These are phyloP conservation scores for Pseudozyma flocculosa DNA, from an alignment of 1,284 basidiomycete species.

Conservation along the genomic window DNA sequence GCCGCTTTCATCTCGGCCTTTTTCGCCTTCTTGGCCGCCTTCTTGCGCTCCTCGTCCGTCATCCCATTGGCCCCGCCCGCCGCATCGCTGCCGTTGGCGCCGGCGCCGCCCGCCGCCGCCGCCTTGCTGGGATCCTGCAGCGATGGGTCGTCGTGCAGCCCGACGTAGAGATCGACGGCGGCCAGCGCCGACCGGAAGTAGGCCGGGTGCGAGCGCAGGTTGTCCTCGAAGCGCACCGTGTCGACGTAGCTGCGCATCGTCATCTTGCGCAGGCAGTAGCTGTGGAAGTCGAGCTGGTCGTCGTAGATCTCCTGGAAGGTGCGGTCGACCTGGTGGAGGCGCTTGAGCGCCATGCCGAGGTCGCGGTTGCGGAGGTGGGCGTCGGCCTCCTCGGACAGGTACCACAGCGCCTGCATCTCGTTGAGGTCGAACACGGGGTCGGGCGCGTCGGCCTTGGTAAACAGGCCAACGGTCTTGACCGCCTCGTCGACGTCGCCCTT, in stretches of 20 bases:
- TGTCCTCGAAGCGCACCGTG: conserved; percentile 80
- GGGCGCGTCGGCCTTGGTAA: conserved; percentile 62
- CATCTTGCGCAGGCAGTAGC: conserved; percentile 86
- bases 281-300: conserved; percentile 98
- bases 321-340: conserved; percentile 77
- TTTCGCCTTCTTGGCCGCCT: conserved; percentile 24
- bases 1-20: conserved; percentile 32
- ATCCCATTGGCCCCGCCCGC: conserved; percentile 9
- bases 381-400: conserved; percentile 79
- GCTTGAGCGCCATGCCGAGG: conserved; percentile 81
- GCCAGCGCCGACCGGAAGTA: conserved; percentile 75
- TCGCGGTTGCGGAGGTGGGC: conserved; percentile 69
- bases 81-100: conserved; percentile 41
- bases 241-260: conserved; percentile 81
- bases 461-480: conserved; percentile 41
- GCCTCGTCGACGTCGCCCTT: conserved; percentile 67
- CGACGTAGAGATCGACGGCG: conserved; percentile 72
- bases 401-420: conserved; percentile 94
- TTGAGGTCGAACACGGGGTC: conserved; percentile 78
- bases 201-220: conserved; percentile 71
- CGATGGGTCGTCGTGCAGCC: conserved; percentile 35
- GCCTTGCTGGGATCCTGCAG: conserved; percentile 60
- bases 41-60: conserved; percentile 25
- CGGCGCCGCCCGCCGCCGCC: conserved; percentile 44
- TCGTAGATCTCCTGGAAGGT: conserved; percentile 86